These are phyloP conservation scores for Perilla frutescens DNA, from an alignment of 257 asterid genomes.

Conservation along the genomic window DNA sequence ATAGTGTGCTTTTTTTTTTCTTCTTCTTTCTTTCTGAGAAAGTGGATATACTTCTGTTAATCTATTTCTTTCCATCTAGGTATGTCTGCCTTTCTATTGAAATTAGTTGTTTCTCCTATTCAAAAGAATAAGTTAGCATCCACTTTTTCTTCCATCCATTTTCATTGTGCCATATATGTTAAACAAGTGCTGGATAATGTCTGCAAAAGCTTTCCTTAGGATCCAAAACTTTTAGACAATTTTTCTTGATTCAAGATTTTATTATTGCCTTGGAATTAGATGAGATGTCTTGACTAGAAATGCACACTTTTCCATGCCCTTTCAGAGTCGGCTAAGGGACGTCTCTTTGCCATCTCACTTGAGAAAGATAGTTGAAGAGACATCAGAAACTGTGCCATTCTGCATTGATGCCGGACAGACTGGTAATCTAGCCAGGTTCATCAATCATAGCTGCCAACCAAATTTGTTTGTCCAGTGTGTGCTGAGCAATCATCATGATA, in stretches of 20 bases:
- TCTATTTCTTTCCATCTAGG: too few species aligned
- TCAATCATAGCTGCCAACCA: constrained; percentile 89
- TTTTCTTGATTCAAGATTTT: neutral
- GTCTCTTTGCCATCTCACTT: constrained; percentile 65
- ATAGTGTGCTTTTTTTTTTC: too few species aligned
- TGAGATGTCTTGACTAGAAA: neutral
- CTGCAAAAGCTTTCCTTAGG: neutral
- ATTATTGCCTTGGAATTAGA: too few species aligned
- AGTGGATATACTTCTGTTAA: too few species aligned
- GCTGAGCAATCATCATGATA: constrained; percentile 69
- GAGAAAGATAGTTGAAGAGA: constrained; percentile 49
- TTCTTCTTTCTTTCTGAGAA: too few species aligned
- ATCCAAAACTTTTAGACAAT: neutral
- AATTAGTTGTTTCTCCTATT: neutral
- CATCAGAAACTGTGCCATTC: constrained; percentile 63
- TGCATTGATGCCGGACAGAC: constrained; percentile 82
- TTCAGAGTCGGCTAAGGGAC: constrained; percentile 78
- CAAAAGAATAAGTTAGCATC: neutral
- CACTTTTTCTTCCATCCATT: neutral
- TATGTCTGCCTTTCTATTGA: neutral
- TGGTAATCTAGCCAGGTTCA: constrained; percentile 78
- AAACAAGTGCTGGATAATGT: neutral
- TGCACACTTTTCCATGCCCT: neutral
- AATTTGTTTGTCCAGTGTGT: constrained; percentile 87
- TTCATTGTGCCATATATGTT: neutral